A percentile compares a stretch with the other conserved stretches of the same genome.
Evolutionary conservation across 352 stramenopile species (phyloP).

Genomic region (Saprolegnia diclina): DNA sequence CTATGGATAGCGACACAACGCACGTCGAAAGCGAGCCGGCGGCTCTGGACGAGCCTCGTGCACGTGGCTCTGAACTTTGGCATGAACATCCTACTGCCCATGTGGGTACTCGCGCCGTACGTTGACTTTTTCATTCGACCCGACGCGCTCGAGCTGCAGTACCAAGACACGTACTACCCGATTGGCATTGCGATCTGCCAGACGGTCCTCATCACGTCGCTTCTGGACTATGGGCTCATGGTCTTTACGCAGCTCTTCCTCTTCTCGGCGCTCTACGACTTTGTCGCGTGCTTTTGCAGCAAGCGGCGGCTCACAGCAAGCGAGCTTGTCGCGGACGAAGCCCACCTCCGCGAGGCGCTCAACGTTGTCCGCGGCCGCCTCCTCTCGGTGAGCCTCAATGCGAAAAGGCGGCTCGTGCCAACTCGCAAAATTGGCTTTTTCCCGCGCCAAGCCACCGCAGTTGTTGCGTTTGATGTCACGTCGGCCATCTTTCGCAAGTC

Average conservation of each 20-base stretch:
- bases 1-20: background rate
- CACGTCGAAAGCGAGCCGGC: background rate
- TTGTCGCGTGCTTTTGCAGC: background rate
- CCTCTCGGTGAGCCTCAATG: background rate
- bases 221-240: background rate
- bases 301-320: background rate
- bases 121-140: background rate
- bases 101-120: background rate
- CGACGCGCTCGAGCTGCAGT: background rate
- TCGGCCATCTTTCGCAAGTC: background rate
- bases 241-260: background rate
- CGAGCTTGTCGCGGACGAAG: background rate
- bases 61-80: background rate
- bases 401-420: background rate
- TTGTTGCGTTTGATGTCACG: background rate
- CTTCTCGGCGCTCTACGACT: background rate
- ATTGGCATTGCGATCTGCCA: background rate
- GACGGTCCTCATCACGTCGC: background rate
- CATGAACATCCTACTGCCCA: background rate
- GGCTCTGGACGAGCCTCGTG: background rate
- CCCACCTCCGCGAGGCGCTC: background rate
- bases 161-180: conserved; percentile 1
- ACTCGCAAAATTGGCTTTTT: background rate
- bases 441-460: too few relatives aligned
- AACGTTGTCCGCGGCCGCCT: background rate